These are phyloP conservation scores for Phytophthora uliginosa DNA, from an alignment of 352 stramenopile genomes.

Conservation along the genomic window DNA sequence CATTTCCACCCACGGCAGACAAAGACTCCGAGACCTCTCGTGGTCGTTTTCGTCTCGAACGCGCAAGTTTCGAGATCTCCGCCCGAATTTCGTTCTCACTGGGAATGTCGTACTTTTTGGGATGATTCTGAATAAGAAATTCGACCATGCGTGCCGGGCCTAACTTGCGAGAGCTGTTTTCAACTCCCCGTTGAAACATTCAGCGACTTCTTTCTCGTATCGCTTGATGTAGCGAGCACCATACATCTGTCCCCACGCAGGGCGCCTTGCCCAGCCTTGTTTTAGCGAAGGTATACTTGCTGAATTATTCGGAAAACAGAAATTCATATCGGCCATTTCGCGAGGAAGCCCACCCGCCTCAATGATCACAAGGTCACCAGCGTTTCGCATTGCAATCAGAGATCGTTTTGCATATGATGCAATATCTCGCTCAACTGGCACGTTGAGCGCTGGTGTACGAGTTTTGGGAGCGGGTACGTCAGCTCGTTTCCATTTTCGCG, in stretches of 20 bases:
- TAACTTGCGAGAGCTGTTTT: constrained; percentile 13
- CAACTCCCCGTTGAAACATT: constrained; percentile 2
- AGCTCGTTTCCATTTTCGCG: constrained; percentile 3
- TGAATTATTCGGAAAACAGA: not conserved
- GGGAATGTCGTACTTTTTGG: constrained; percentile 13
- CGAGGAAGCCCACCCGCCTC: constrained; percentile 4
- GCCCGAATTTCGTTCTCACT: constrained; percentile 21
- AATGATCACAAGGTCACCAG: constrained; percentile 8
- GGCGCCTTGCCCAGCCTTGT: constrained; percentile 9
- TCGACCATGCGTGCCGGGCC: constrained; percentile 17
- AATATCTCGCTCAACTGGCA: constrained; percentile 6
- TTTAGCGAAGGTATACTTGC: not conserved
- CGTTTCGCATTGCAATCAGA: constrained; percentile 11
- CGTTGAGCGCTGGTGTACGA: too few species aligned
- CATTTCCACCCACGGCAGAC: not conserved
- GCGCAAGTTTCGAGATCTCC: constrained; percentile 17
- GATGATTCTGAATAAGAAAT: constrained; percentile 4
- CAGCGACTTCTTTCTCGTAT: constrained; percentile 13
- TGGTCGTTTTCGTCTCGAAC: constrained; percentile 6
- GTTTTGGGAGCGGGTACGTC: not conserved
- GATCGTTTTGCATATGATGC: constrained; percentile 11
- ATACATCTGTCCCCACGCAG: constrained; percentile 10
- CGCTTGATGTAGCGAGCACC: constrained; percentile 10
- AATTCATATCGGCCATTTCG: constrained; percentile 1
- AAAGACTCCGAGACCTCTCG: not conserved